Conservation (phyloP, 2,329 filamentous ascomycete genomes). For the Talaromyces sp. region DNA sequence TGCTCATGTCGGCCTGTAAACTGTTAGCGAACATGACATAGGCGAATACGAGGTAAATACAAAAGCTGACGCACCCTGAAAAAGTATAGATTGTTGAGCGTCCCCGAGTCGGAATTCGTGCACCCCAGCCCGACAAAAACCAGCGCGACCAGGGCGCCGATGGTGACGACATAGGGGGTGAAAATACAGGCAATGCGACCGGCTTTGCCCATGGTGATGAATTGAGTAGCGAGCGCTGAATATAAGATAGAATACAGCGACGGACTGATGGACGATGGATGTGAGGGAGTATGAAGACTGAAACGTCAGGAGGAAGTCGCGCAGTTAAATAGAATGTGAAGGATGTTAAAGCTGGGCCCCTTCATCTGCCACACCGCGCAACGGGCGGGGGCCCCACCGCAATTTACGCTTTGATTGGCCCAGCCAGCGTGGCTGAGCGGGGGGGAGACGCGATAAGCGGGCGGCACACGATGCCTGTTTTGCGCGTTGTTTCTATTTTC, state of each 20-base stretch:
- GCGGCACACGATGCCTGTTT: conserved; percentile 1
- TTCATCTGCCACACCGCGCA: background rate
- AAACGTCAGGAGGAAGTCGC: too few species aligned
- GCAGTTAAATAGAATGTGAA: too few species aligned
- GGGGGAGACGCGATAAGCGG: background rate
- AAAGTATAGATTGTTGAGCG: conserved; percentile 53
- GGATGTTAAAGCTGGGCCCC: too few species aligned
- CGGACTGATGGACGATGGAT: background rate
- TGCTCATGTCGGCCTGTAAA: conserved; percentile 52
- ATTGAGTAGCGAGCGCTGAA: background rate
- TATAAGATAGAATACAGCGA: background rate
- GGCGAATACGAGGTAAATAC: too few species aligned
- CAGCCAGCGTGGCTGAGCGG: conserved; percentile 6
- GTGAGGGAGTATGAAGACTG: too few species aligned
- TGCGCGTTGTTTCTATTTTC: conserved; percentile 7
- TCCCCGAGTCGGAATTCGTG: conserved; percentile 44
- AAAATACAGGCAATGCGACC: conserved; percentile 83
- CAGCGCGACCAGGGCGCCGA: conserved; percentile 68
- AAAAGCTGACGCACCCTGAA: conserved; percentile 29
- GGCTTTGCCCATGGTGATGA: conserved; percentile 57
- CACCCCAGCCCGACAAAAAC: conserved; percentile 55
- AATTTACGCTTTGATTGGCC: background rate
- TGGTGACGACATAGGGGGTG: conserved; percentile 75
- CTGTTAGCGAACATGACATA: background rate
- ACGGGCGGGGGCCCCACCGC: background rate